These are phyloP conservation scores for Cyclotella sp. DNA, from an alignment of 108 stramenopile genomes.

Conservation along the genomic window DNA sequence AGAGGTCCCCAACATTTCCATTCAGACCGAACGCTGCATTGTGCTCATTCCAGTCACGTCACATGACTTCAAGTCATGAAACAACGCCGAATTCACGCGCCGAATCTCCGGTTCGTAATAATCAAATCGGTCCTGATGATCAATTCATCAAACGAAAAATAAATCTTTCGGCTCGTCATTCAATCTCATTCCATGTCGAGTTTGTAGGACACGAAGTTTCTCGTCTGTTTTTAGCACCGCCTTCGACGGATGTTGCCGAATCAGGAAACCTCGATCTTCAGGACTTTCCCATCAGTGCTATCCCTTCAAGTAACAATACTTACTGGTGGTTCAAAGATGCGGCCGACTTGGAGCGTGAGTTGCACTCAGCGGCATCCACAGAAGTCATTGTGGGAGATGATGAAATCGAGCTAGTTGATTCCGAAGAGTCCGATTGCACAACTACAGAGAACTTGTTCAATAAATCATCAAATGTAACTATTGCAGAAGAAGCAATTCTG, in stretches of 20 bases:
- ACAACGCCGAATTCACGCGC: no score
- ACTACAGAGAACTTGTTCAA: no score
- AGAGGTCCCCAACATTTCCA: constrained; percentile 8
- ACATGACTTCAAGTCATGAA: neutral
- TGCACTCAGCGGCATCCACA: neutral
- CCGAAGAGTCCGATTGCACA: no score
- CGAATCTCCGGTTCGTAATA: no score
- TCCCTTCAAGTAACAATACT: neutral
- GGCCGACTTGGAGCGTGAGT: neutral
- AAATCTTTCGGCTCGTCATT: neutral
- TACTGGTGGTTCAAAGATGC: constrained; percentile 35
- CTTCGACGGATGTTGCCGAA: neutral
- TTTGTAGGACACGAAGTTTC: neutral
- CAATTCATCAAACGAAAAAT: no score
- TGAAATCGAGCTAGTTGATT: constrained; percentile 56
- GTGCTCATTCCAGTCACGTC: neutral
- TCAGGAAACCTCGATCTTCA: neutral
- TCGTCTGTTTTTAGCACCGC: neutral
- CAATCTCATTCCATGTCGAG: neutral
- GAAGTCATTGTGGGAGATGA: neutral
- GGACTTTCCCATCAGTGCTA: neutral
- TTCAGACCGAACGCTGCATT: constrained; percentile 6
- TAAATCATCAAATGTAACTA: neutral
- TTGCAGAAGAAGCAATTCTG: constrained; percentile 3
- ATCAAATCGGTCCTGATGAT: no score